A percentile compares a stretch with the other conserved stretches of the same genome.
These are phyloP conservation scores for Neolentinus lepideus DNA, from an alignment of 1,284 basidiomycete genomes.

Conservation along the genomic window DNA sequence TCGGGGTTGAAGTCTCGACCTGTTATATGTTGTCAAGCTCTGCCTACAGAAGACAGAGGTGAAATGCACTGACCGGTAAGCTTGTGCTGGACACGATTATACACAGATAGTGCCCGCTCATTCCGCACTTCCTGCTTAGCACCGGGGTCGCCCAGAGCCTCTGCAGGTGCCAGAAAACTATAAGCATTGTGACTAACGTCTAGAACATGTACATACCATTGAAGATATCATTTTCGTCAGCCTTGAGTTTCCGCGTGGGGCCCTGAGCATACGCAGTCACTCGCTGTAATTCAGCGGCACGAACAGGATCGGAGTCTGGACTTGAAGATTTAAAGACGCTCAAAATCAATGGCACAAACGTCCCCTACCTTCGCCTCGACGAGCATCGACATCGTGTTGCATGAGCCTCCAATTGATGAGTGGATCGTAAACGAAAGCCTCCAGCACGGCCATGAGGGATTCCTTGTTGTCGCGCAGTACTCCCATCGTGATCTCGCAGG, in stretches of 20 bases:
- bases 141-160: constrained; percentile 42
- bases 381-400: constrained; percentile 46
- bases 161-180: constrained; percentile 24
- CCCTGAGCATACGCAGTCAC: constrained; percentile 70
- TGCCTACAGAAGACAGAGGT: not conserved
- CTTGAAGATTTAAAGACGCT: not conserved
- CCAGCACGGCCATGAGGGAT: constrained; percentile 94
- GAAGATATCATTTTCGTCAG: constrained; percentile 80
- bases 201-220: constrained; percentile 40
- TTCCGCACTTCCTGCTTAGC: constrained; percentile 80
- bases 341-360: not conserved
- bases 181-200: not conserved
- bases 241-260: constrained; percentile 65
- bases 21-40: constrained; percentile 18
- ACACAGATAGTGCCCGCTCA: constrained; percentile 83
- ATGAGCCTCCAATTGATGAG: constrained; percentile 85
- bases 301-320: constrained; percentile 34
- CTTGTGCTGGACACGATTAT: constrained; percentile 91
- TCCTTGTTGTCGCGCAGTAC: constrained; percentile 97
- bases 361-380: constrained; percentile 1
- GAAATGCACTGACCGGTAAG: constrained; percentile 59
- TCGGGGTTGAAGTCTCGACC: constrained; percentile 90
- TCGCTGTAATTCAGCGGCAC: constrained; percentile 55
- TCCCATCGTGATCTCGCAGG: constrained; percentile 96
- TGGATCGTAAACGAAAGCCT: constrained; percentile 91